Base-by-base conservation (phyloP, 108 stramenopile species). In the Skeletonema menzelii region DNA sequence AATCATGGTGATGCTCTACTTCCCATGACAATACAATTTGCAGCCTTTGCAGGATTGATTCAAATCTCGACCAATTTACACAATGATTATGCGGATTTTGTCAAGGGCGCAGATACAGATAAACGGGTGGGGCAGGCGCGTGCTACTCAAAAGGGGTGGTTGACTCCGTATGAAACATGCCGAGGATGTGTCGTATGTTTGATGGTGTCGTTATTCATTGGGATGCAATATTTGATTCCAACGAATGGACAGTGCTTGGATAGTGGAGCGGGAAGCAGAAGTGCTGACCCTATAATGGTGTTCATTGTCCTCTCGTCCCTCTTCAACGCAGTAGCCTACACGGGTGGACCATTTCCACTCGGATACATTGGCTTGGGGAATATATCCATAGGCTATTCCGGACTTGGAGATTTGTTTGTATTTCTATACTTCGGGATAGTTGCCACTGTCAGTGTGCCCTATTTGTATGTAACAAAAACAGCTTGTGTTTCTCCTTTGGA, bases 41-140 rank as follows among this genome's bases (percentile, higher is more conserved):
- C 76, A 15, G 17, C 65, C 31, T 82, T 82, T 63, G 81, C 81
- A 22, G 28, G 32, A 7, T 61, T 92, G 35, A 84, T 94, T 44
- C 95, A 96, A 67, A 77, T 96, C 44, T 90, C 89, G 8, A 94
- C 93, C 10, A 96, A 96, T 67, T 58, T 96, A 35, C 95, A 96
- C 82, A 96, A 96, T 63, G 95, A 96, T 69, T 96, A 96, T 69
- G 92, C 92, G 19, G 95, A 96, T 64, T 94, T 90, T 69, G 90
- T 92, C 38, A 88, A 87, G 79, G 95, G 95, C 11, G 95, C 95
- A 37, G 95, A 91, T 61, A 86, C 82, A 3, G 82, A 88, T 11
- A 63, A 87, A 13, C 83, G 95, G n/a, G 89, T 96, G 0, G 95
- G 95, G 3, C 95, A 96, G 69, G 88, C 91, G 11, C 82, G 95